Base-by-base conservation (phyloP, 192 early-diverging fungal genomes). In the Backusella tuberculispora region DNA sequence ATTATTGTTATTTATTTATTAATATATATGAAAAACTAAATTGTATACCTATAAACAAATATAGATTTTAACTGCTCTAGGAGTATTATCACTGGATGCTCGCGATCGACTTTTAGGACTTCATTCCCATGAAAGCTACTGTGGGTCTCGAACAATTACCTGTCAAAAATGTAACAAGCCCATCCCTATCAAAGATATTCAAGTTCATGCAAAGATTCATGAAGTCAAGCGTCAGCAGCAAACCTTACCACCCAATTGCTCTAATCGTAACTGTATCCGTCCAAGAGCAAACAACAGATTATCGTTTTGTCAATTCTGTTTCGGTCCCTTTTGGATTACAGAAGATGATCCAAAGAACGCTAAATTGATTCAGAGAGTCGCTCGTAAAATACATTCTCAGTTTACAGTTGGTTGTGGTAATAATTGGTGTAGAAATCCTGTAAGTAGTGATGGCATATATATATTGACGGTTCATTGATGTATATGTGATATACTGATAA, bases 101-200 rank as follows among this genome's bases (percentile, higher is more conserved):
- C 85, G 90, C 29, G 95, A 96, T 80, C 67, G 84, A 5, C 79
- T 93, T 60, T 78, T 88, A 12, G 90, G 88, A 13, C 81, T 95
- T 40, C 77, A 77, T 50, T 83, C 81, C 14, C 96, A 98, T 79
- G 96, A 98, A 78, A 86, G 87, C 40, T 90, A 91, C 45, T 98
- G 96, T 77, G 96, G 96, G 19, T 87, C 84, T 34, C 84, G 96
- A 41, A 95, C 95, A 0, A 95, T 96, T 50, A 76, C 83, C 44
- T 98, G 95, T 76, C 85, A 86, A 50, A 92, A 93, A 75, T 98
- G 96, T 77, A 77, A 86, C 4, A 74, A 84, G 44, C 83, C 85
- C 21, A 90, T 96, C 15, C 85, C 87, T 40, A 86, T 98, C 71
- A 95, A 94, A 81, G 92, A 96, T 71, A 87, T 96, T 0, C 88